Conservation (phyloP, 768 basidiomycete species). For the Calocybe gangraenosa region DNA sequence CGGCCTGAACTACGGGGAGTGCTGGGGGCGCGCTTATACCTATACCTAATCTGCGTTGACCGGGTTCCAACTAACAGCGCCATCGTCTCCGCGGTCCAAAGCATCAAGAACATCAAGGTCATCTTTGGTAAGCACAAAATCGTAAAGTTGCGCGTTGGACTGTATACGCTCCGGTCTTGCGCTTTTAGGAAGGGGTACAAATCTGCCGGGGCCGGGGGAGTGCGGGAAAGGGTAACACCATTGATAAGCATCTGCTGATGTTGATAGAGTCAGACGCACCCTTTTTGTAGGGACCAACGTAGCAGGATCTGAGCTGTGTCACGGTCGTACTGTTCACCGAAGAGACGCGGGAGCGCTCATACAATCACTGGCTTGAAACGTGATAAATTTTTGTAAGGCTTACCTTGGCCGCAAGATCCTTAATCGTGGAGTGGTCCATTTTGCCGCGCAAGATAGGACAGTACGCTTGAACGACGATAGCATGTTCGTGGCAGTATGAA, state of each 20-base stretch:
- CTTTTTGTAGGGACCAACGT: slow-evolving; percentile 87
- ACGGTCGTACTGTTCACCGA: slow-evolving; percentile 40
- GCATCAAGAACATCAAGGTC: slow-evolving; percentile 66
- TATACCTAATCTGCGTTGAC: slow-evolving; percentile 49
- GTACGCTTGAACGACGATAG: slow-evolving; percentile 69
- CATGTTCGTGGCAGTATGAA: slow-evolving; percentile 59
- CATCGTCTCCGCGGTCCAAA: slow-evolving; percentile 69
- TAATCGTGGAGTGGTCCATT: slow-evolving; percentile 51
- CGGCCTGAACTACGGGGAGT: no score
- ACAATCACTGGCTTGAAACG: neutral
- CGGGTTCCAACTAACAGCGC: slow-evolving; percentile 84
- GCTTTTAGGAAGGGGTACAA: slow-evolving; percentile 81
- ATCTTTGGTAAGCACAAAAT: slow-evolving; percentile 62
- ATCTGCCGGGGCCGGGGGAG: slow-evolving; percentile 41
- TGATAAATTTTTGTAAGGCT: slow-evolving; percentile 8
- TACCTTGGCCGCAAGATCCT: slow-evolving; percentile 58
- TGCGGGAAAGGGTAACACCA: no score
- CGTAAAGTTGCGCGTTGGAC: slow-evolving; percentile 70
- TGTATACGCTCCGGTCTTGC: slow-evolving; percentile 64
- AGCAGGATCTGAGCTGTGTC: slow-evolving; percentile 78
- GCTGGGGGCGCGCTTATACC: neutral
- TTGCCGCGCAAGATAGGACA: slow-evolving; percentile 68
- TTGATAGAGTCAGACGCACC: slow-evolving; percentile 37
- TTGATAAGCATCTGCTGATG: neutral
- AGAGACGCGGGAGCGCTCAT: neutral